Percentiles rank a stretch among this genome's conserved stretches.
phyloP scores from a whole-genome alignment of 2,329 filamentous ascomycete species.

The Leptographium galeiforme region DNA sequence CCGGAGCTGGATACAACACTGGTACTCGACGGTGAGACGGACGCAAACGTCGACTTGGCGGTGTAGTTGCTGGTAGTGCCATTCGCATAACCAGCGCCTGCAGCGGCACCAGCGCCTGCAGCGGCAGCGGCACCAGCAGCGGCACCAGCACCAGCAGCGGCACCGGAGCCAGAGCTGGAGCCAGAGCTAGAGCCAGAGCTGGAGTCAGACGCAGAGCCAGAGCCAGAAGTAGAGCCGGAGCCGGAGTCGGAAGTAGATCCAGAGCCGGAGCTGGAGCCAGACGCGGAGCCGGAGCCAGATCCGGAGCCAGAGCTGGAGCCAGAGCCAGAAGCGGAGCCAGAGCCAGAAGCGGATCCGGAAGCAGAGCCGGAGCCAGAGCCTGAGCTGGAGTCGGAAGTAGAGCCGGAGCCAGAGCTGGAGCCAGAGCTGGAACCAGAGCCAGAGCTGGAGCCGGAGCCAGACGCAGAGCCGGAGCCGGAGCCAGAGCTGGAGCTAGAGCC shows the following conservation, averaged over 20 bases:
- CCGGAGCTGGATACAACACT: conserved; percentile 5
- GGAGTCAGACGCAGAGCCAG: not conserved
- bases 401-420: not conserved
- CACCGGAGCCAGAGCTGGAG: not conserved
- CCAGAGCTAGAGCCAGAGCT: not conserved
- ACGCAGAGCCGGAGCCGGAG: not conserved
- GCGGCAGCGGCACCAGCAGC: not conserved
- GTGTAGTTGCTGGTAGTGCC: not conserved
- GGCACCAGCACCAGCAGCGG: not conserved
- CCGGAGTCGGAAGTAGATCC: not conserved
- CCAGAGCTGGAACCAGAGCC: not conserved
- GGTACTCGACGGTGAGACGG: not conserved
- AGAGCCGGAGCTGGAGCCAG: not conserved
- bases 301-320: no score
- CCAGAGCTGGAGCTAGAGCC: not conserved
- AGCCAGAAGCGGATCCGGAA: not conserved
- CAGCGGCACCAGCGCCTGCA: not conserved
- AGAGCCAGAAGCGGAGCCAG: not conserved
- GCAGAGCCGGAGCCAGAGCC: not conserved
- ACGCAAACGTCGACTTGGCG: not conserved
- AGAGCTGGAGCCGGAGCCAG: not conserved
- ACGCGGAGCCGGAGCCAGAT: not conserved
- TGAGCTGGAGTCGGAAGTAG: not conserved
- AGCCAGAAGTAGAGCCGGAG: not conserved
- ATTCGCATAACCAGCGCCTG: not conserved